These are phyloP conservation scores for Escallonia rubra DNA, from an alignment of 129 eudicot species.

Conservation along the genomic window DNA sequence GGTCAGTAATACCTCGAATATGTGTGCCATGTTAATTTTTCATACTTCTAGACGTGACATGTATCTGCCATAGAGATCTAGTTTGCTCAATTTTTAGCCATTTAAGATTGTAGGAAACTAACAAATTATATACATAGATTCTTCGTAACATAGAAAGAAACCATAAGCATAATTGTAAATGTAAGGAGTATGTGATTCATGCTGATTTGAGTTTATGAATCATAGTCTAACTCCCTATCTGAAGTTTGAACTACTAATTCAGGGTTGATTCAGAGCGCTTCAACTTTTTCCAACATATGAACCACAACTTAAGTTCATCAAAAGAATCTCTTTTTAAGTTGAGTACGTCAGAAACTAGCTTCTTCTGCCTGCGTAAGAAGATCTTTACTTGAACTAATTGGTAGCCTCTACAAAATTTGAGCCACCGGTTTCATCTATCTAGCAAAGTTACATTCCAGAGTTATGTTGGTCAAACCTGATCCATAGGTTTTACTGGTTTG, in stretches of 20 bases:
- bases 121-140: too few relatives aligned
- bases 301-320: conserved; percentile 74
- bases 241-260: conserved; percentile 11
- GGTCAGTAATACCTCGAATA: too few relatives aligned
- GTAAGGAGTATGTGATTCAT: too few relatives aligned
- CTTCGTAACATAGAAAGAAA: too few relatives aligned
- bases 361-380: conserved; percentile 20
- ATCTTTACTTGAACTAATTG: conserved; percentile 30
- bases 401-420: conserved; percentile 72
- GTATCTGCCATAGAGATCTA: too few relatives aligned
- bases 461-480: conserved; percentile 56
- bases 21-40: too few relatives aligned
- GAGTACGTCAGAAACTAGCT: conserved; percentile 21
- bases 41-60: too few relatives aligned
- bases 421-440: conserved; percentile 75
- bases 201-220: too few relatives aligned
- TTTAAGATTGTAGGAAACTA: too few relatives aligned
- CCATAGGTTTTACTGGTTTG: conserved; percentile 89
- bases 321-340: conserved; percentile 55
- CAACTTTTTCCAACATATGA: conserved; percentile 50
- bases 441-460: conserved; percentile 56
- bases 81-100: too few relatives aligned
- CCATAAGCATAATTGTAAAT: too few relatives aligned
- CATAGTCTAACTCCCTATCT: too few relatives aligned
- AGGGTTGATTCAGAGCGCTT: conserved; percentile 76